Evolutionary conservation across 352 stramenopile species (phyloP).

Genomic region (Globisporangium camurandrum): DNA sequence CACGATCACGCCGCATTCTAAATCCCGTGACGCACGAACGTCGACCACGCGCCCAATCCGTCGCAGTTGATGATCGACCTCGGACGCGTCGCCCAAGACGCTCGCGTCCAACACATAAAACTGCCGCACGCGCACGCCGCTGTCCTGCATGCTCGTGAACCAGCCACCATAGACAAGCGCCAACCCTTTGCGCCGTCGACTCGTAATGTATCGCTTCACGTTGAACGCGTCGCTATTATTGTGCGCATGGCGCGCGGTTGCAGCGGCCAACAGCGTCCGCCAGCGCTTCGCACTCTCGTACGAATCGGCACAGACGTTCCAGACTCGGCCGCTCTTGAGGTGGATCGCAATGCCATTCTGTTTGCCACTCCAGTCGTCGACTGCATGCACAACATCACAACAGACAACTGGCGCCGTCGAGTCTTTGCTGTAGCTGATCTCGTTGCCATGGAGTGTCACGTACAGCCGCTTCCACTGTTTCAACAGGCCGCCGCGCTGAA

Average conservation of each 20-base stretch:
- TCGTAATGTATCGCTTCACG: slow-evolving; percentile 61
- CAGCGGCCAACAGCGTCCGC: slow-evolving; percentile 45
- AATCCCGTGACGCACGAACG: slow-evolving; percentile 48
- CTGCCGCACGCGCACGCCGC: slow-evolving; percentile 31
- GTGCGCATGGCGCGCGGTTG: slow-evolving; percentile 20
- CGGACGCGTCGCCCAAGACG: slow-evolving; percentile 61
- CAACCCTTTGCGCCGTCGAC: slow-evolving; percentile 59
- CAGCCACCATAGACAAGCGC: slow-evolving; percentile 68
- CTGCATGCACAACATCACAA: slow-evolving; percentile 46
- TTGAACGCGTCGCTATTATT: slow-evolving; percentile 41
- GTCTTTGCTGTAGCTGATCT: slow-evolving; percentile 67
- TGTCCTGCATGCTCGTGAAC: slow-evolving; percentile 53
- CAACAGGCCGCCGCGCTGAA: slow-evolving; percentile 70
- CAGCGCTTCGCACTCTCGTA: slow-evolving; percentile 75
- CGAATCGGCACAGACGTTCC: slow-evolving; percentile 63
- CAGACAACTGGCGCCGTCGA: slow-evolving; percentile 56
- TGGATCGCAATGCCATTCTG: slow-evolving; percentile 61
- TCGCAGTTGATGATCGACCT: slow-evolving; percentile 74
- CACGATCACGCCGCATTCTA: slow-evolving; percentile 65
- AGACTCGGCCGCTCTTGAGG: slow-evolving; percentile 55
- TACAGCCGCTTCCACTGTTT: slow-evolving; percentile 79
- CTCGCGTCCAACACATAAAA: slow-evolving; percentile 76
- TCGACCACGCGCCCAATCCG: slow-evolving; percentile 57
- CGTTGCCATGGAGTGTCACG: slow-evolving; percentile 67
- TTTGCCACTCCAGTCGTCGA: slow-evolving; percentile 66